Evolutionary conservation across 2,329 filamentous ascomycete species (phyloP), one percentile per base, ranked within the genome.

Genomic region (Penicillium sp.): DNA sequence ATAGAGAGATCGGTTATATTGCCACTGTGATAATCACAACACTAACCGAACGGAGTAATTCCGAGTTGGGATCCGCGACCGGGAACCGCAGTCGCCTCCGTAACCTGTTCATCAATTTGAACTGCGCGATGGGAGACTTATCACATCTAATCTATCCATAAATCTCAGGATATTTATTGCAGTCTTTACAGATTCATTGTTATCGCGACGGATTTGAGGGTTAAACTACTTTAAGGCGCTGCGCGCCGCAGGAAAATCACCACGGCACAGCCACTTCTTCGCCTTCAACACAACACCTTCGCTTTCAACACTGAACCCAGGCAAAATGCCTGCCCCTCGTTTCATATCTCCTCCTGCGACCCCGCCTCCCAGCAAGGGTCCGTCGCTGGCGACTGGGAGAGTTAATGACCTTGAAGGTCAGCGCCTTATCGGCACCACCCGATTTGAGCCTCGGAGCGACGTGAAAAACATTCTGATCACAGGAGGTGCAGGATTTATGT

Each of bases 401-500:
- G 35, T 19, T 39, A 19, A 10, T 19, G 35, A 19, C 35, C 35
- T 39, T 39, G 35, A 39, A 19, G n/a, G n/a, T 19, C 35, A 19
- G 35, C 35, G 35, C 35, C 35, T 39, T n/a, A 39, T 39, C 35
- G 35, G 35, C 35, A 39, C 35, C 7, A 39, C 35, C 35, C 35
- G 35, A 4, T 39, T 39, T 39, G 35, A 39, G 8, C 35, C 35
- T 39, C 35, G 35, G 8, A 39, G n/a, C 8, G 35, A 47, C 45
- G 27, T 90, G 54, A 88, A 85, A 74, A 93, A 92, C 69, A 92
- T 93, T 67, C 88, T 93, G 83, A 84, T 95, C 62, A 93, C 91
- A 21, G 91, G 91, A 50, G 91, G 90, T 53, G 90, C 90, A 61
- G 91, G 91, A 65, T 95, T 95, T 80, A 93, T 93, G 89, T 92